Conservation (phyloP, 2,329 filamentous ascomycete genomes). For the Hypoxylon sp. region DNA sequence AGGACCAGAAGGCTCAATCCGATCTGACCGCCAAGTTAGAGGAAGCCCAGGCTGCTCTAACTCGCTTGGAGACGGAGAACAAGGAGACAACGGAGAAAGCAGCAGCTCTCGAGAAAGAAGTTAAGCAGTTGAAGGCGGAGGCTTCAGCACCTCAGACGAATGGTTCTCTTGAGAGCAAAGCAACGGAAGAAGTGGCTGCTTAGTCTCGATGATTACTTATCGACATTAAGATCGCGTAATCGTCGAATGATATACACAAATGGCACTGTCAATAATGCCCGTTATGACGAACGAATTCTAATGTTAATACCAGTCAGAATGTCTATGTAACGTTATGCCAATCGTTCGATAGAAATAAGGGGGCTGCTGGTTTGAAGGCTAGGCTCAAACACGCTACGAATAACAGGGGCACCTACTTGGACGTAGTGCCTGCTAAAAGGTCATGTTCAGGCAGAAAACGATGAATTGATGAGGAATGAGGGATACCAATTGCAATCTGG, state of each 20-base stretch:
- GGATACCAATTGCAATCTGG: constrained; percentile 25
- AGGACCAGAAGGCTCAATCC: constrained; percentile 43
- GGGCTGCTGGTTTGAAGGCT: constrained; percentile 10
- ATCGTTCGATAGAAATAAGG: constrained; percentile 31
- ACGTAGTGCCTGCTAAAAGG: not conserved
- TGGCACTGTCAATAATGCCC: constrained; percentile 33
- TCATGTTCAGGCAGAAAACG: constrained; percentile 4
- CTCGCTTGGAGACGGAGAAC: constrained; percentile 50
- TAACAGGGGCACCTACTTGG: constrained; percentile 7
- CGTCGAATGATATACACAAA: constrained; percentile 41
- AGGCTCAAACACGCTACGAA: constrained; percentile 21
- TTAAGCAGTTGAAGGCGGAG: constrained; percentile 42
- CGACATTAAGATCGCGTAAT: constrained; percentile 39
- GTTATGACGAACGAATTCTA: constrained; percentile 41
- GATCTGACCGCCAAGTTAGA: constrained; percentile 44
- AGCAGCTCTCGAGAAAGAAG: constrained; percentile 46
- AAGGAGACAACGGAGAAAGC: constrained; percentile 42
- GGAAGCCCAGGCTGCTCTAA: constrained; percentile 40
- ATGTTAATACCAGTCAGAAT: constrained; percentile 50
- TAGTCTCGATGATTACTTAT: constrained; percentile 18
- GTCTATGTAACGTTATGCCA: constrained; percentile 35
- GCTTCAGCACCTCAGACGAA: constrained; percentile 34
- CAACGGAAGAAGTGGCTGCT: constrained; percentile 34
- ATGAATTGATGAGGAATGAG: constrained; percentile 22
- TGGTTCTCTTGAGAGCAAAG: constrained; percentile 34